Evolutionary conservation across 805 yeast species (phyloP).

Genomic region (Wickerhamomyces silvicola): DNA sequence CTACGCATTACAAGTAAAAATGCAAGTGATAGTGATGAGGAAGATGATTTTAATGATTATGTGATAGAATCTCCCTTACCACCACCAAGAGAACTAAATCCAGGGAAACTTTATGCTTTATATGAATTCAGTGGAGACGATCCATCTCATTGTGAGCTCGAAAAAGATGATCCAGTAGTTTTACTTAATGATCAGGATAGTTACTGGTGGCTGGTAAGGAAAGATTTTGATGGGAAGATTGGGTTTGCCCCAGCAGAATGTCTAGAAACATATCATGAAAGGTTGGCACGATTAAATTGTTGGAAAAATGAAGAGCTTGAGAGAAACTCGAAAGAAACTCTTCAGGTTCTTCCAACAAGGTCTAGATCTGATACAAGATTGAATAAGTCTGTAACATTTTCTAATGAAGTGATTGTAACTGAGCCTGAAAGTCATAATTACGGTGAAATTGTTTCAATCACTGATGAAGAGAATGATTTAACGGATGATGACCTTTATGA

Average conservation of each 20-base stretch:
- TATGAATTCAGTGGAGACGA: conserved; percentile 89
- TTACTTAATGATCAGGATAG: conserved; percentile 83
- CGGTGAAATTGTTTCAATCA: conserved; percentile 9
- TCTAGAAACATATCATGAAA: conserved; percentile 83
- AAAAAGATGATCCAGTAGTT: conserved; percentile 75
- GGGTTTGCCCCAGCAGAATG: conserved; percentile 98
- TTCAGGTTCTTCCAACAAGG: background rate
- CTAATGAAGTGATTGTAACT: conserved; percentile 8
- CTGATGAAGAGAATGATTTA: conserved; percentile 21
- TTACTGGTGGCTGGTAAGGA: conserved; percentile 92
- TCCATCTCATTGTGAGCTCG: conserved; percentile 79
- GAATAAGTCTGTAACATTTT: conserved; percentile 20
- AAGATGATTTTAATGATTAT: conserved; percentile 38
- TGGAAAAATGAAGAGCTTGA: conserved; percentile 74
- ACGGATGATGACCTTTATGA: conserved; percentile 7
- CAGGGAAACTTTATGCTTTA: conserved; percentile 76
- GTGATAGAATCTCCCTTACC: conserved; percentile 31
- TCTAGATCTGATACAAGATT: background rate
- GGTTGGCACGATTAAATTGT: conserved; percentile 87
- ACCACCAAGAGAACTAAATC: conserved; percentile 79
- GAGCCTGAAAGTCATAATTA: conserved; percentile 8
- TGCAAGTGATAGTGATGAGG: conserved; percentile 25
- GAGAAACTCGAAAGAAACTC: conserved; percentile 11
- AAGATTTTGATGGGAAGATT: conserved; percentile 53
- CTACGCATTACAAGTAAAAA: conserved; percentile 13